Evolutionary conservation across 495 filamentous ascomycete genomes (phyloP), one percentile per base, ranked within the genome.

Genomic region (Hypoxylon fragiforme): DNA sequence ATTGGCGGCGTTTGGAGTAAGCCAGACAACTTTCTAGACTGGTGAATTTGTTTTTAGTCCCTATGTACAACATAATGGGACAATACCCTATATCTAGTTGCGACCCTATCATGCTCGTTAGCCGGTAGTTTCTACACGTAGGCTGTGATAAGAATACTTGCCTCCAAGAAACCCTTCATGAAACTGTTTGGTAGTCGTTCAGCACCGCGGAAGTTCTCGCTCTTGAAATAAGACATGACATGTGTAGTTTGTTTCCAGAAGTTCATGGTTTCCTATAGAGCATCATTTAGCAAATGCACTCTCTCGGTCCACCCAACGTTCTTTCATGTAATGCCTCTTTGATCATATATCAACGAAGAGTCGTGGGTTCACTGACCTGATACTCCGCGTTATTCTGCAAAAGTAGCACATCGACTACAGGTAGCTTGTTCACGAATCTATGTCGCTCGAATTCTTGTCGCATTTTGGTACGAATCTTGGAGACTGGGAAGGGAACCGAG

Each of bases 221-320:
- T 77, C 63, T 90, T 82, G 81, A 97, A 98, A 75, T 95, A 98
- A 67, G 96, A 95, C 80, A 98, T 89, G 60, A 98, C 83, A 69
- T 98, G 94, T 39, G 89, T 87, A 44, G 92, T 80, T 76, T 97
- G 95, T 75, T 96, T 96, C 94, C 95, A 98, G 82, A 87, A 98
- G 74, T 97, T 98, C 77, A 97, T 81, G 28, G 91, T 97, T 83
- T 98, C 94, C 91, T 96, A 55, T 9, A 3, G 16, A 37, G 44
- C 28, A 15, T 22, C 26, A 7, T 18, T 63, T 18, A 63, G 54
- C 26, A 42, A 24, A 47, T 28, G 15, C n/a, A n/a, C n/a, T n/a
- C n/a, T n/a, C n/a, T n/a, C n/a, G n/a, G n/a, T n/a, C n/a, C n/a
- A n/a, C n/a, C n/a, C n/a, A n/a, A n/a, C n/a, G n/a, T n/a, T n/a